A percentile compares a stretch with the other conserved stretches of the same genome.
Evolutionary conservation across 2,329 filamentous ascomycete genomes (phyloP).

Genomic region (Aspergillus versicolor): DNA sequence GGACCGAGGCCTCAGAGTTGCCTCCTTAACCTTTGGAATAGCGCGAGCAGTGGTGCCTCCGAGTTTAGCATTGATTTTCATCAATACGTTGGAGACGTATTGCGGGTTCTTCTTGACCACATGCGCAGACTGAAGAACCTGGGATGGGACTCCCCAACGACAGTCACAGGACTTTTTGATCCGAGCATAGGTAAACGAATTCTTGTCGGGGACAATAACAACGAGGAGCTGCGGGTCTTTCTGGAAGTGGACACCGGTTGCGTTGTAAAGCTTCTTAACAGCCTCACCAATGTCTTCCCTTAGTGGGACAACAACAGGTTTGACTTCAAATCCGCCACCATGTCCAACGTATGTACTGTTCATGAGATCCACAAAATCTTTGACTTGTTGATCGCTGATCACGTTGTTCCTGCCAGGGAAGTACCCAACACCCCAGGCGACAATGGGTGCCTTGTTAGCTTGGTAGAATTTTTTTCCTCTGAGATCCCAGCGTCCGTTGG

Average conservation of each 20-base stretch:
- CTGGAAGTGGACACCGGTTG: slow-evolving; percentile 55
- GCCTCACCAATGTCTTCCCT: slow-evolving; percentile 52
- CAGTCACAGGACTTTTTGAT: slow-evolving; percentile 90
- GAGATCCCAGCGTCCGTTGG: slow-evolving; percentile 80
- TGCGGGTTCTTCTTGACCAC: slow-evolving; percentile 70
- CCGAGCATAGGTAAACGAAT: slow-evolving; percentile 71
- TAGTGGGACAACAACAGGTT: slow-evolving; percentile 47
- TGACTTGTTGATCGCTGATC: slow-evolving; percentile 44
- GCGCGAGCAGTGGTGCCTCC: slow-evolving; percentile 71
- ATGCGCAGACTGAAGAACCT: slow-evolving; percentile 72
- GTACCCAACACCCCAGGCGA: slow-evolving; percentile 72
- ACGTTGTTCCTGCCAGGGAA: slow-evolving; percentile 57
- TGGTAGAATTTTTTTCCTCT: slow-evolving; percentile 74
- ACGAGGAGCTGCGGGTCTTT: slow-evolving; percentile 72
- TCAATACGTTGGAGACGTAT: slow-evolving; percentile 88
- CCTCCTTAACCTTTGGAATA: slow-evolving; percentile 41
- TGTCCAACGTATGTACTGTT: slow-evolving; percentile 60
- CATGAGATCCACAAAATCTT: slow-evolving; percentile 62
- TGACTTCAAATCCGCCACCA: slow-evolving; percentile 55
- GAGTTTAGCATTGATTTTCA: slow-evolving; percentile 97
- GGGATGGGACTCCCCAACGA: slow-evolving; percentile 77
- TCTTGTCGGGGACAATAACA: slow-evolving; percentile 71
- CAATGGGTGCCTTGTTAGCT: slow-evolving; percentile 62
- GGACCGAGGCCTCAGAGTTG: slow-evolving; percentile 50
- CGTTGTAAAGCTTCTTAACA: slow-evolving; percentile 56